These are phyloP conservation scores for Xylariaceae sp. DNA, from an alignment of 2,329 filamentous ascomycete species.

Conservation along the genomic window DNA sequence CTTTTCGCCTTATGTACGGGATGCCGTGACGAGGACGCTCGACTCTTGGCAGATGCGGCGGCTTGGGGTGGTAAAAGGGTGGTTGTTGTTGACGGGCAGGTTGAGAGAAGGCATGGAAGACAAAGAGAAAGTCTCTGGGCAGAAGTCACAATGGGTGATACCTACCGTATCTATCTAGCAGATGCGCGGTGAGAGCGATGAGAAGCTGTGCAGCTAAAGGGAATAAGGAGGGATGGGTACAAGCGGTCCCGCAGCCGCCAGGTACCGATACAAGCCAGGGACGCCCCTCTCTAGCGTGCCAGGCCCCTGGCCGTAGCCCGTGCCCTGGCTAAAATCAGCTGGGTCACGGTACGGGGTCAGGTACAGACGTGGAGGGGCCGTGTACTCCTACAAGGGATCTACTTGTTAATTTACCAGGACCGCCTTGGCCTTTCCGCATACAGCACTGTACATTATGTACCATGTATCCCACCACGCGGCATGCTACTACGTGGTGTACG, in stretches of 20 bases:
- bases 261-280: not conserved
- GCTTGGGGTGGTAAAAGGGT: not conserved
- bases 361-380: not conserved
- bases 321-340: not conserved
- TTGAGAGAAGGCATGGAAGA: not conserved
- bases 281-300: not conserved
- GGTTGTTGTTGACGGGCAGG: not conserved
- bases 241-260: no score
- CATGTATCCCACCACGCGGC: not conserved
- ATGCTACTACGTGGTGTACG: not conserved
- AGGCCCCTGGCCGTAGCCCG: not conserved
- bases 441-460: not conserved
- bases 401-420: not conserved
- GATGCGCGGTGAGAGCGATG: not conserved
- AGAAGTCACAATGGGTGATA: not conserved
- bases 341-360: not conserved
- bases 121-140: not conserved
- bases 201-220: not conserved
- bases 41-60: not conserved
- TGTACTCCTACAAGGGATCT: not conserved
- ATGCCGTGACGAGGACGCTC: not conserved
- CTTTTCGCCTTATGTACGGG: not conserved
- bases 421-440: not conserved
- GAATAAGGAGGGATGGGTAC: not conserved
- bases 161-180: not conserved